Evolutionary conservation across 306 rosid species (phyloP).

Genomic region (Comarum palustre): DNA sequence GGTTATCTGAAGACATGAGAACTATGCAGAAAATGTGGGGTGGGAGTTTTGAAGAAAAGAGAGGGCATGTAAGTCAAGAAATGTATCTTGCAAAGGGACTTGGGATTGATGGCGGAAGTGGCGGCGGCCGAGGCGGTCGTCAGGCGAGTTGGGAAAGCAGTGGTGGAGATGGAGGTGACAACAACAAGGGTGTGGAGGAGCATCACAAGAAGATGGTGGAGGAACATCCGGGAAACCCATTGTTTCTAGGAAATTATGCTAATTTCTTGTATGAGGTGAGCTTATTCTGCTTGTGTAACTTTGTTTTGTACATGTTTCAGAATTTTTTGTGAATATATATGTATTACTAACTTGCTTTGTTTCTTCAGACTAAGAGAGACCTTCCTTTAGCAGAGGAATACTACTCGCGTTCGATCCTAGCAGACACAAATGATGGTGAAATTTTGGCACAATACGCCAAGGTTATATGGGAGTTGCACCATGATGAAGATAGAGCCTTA

Average conservation of each 20-base stretch:
- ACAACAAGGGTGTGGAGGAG: conserved; percentile 48
- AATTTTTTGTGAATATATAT: neutral
- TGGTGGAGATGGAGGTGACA: conserved; percentile 55
- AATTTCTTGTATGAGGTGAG: conserved; percentile 61
- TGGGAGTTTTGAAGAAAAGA: conserved; percentile 28
- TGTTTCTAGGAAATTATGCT: conserved; percentile 84
- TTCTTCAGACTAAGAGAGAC: conserved; percentile 59
- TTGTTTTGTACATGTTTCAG: neutral
- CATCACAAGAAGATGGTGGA: conserved; percentile 64
- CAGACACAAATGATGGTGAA: conserved; percentile 74
- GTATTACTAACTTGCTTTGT: neutral
- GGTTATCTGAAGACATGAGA: conserved; percentile 32
- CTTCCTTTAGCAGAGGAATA: conserved; percentile 52
- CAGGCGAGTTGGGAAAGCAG: conserved; percentile 34
- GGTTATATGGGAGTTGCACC: conserved; percentile 71
- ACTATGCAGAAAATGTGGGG: conserved; percentile 35
- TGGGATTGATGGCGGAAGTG: conserved; percentile 42
- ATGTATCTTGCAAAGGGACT: conserved; percentile 57
- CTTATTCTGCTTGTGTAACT: neutral
- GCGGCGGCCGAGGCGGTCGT: conserved; percentile 28
- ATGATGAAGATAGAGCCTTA: conserved; percentile 61
- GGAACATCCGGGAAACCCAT: conserved; percentile 73
- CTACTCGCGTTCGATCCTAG: conserved; percentile 75
- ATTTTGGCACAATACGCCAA: conserved; percentile 70
- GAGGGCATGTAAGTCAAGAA: conserved; percentile 28